Evolutionary conservation across 805 yeast species (phyloP), one percentile per base, ranked within the genome.

Genomic region (Pichia heedii): DNA sequence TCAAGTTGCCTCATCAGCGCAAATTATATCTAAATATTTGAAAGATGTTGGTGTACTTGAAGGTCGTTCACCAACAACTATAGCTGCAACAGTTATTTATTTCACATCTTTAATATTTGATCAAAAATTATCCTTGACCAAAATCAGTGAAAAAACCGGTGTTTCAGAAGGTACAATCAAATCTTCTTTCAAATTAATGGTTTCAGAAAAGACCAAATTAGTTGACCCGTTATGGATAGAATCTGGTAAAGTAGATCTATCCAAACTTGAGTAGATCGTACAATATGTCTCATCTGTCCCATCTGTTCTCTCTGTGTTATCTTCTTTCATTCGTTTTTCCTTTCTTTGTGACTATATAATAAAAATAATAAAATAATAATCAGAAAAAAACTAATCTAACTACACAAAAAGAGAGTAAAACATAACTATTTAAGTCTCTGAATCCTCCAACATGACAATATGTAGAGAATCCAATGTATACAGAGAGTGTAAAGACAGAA

Each of bases 121-220:
- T 37, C 80, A 81, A 30, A 83, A 79, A 41, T 69, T 86, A 32
- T 70, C 84, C 3, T 89, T 96, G 0, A 66, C 82, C 2, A 83
- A 78, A 56, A 90, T 93, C 44, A 85, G 95, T 12, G 96, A 87
- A 53, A 84, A 84, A 54, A 77, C 96, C 16, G 97, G 96, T 53
- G 97, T 93, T 18, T 84, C 95, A 55, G 98, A 93, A 60, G 97
- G 97, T 52, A 93, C 98, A 1, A 89, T 93, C 54, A 87, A 93
- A 62, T 85, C 96, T 2, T 81, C 93, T 36, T 93, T 87, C 60
- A 84, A 84, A 61, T 80, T 81, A 36, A 68, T 93, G 63, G 81
- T 76, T 57, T 88, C 84, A 49, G 86, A 83, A 48, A 76, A 75
- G 54, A 79, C 77, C 27, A 71, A 73, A 52, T 72, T 88, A 38